Evolutionary conservation across 1,139 yeast genomes (phyloP), one percentile per base, ranked within the genome.

Genomic region (Lizanozyma gosingica): DNA sequence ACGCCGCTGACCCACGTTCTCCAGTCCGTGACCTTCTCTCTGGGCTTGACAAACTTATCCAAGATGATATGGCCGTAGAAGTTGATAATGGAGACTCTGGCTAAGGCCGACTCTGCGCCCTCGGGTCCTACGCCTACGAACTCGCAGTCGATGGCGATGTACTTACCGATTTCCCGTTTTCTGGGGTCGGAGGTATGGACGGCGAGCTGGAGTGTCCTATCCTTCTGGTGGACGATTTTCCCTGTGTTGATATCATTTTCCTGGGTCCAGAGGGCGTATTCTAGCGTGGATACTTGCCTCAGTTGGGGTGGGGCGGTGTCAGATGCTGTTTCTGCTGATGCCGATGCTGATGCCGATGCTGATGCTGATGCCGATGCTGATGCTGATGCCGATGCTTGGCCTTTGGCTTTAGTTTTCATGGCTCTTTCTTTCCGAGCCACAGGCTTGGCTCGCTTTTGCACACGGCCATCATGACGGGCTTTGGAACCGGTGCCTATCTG

Each of bases 1-100:
- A 90, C 77, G 14, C 97, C 97, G 57, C 94, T 81, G n/a, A 86
- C 94, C 85, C 90, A 80, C 0, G 97, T 90, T 57, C 97, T 72
- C 88, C 94, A 90, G 57, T 88, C 95, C 0, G 90, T 80, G 2
- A 90, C 95, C 41, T 64, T 65, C 49, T 81, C 88, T 34, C 67
- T 62, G 2, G 97, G 97, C 47, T 67, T 68, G 1, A 90, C 97
- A 60, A 71, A 88, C 36, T 71, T 65, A 57, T 90, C 97, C 46
- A 81, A 65, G 0, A 90, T 55, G 0, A 78, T 71, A 48, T 75
- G 73, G 0, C 97, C 97, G 54, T 76, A 82, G 54, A 71, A 86
- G 56, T 90, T 87, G 3, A 90, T 96, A 11, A 90, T 65, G 0
- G 96, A 85, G 1, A 88, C 90, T 49, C 97, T 71, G 0, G 96